Evolutionary conservation across 2,329 filamentous ascomycete species (phyloP).

Genomic region (Pseudogymnoascus sp.): DNA sequence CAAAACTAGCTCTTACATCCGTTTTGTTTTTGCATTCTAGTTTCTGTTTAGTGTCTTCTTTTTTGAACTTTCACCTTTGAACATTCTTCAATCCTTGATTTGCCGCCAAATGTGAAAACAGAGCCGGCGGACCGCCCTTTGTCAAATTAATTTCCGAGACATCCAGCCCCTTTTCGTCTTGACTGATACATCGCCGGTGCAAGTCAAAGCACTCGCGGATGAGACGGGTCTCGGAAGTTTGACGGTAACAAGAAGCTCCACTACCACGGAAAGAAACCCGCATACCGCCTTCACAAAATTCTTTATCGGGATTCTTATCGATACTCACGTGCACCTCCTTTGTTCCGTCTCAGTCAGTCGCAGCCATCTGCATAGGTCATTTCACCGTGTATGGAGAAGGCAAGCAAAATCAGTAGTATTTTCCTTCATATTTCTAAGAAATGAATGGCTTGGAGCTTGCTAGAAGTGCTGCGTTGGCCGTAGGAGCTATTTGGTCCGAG

Average conservation of each 20-base stretch:
- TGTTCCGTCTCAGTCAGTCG: not conserved
- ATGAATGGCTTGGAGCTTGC: not conserved
- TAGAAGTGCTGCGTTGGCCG: not conserved
- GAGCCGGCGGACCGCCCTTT: not conserved
- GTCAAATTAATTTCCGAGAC: conserved; percentile 7
- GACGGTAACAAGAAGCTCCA: conserved; percentile 3
- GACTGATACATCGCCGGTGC: not conserved
- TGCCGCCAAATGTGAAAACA: not conserved
- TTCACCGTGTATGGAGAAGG: not conserved
- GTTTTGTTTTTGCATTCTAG: conserved; percentile 4
- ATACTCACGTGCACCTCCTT: not conserved
- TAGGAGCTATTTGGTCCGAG: not conserved
- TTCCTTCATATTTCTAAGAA: not conserved
- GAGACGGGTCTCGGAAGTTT: conserved; percentile 7
- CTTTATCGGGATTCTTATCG: not conserved
- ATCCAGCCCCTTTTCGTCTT: not conserved
- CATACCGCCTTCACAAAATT: not conserved
- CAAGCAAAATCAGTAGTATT: not conserved
- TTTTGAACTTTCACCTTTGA: not conserved
- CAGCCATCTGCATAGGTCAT: not conserved
- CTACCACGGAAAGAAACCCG: conserved; percentile 5
- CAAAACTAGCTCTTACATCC: not conserved
- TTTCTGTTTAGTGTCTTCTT: not conserved
- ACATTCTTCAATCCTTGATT: not conserved
- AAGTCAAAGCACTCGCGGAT: conserved; percentile 3